Percentiles rank a stretch among this genome's conserved stretches.
Conservation (phyloP, 192 early-diverging fungal genomes). For the Coemansia sp. region DNA sequence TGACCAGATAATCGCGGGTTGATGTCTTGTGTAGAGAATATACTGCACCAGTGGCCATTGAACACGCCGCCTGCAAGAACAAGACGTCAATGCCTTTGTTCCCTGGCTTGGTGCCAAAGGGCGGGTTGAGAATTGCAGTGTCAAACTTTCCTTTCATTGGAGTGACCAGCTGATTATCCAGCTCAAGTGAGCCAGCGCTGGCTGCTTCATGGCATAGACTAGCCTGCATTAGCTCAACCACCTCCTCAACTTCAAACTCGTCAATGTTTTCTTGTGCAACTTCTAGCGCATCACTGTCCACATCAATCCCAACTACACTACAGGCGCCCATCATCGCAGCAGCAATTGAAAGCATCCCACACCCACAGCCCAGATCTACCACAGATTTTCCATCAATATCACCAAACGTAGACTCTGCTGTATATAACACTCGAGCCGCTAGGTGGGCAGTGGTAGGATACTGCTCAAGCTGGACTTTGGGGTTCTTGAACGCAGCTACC, state of each 20-base stretch:
- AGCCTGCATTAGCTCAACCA: conserved; percentile 63
- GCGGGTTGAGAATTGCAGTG: conserved; percentile 81
- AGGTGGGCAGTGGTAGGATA: conserved; percentile 76
- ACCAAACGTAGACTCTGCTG: conserved; percentile 65
- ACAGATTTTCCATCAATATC: conserved; percentile 71
- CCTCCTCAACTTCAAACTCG: conserved; percentile 54
- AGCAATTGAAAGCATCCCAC: conserved; percentile 70
- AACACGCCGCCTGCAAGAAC: conserved; percentile 65
- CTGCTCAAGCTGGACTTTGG: conserved; percentile 75
- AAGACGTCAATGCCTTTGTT: conserved; percentile 73
- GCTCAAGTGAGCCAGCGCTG: conserved; percentile 11
- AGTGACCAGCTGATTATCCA: conserved; percentile 30
- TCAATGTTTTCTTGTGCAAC: conserved; percentile 69
- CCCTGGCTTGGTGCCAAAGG: conserved; percentile 72
- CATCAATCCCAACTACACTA: conserved; percentile 60
- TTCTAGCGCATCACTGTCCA: conserved; percentile 67
- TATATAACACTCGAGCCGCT: conserved; percentile 73
- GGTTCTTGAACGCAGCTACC: conserved; percentile 61
- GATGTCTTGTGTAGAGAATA: conserved; percentile 80
- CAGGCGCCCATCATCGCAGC: conserved; percentile 60
- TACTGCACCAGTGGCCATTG: conserved; percentile 61
- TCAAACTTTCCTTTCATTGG: conserved; percentile 59
- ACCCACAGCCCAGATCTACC: conserved; percentile 75
- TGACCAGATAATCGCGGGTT: conserved; percentile 67
- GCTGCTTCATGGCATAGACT: conserved; percentile 39